Evolutionary conservation across 2,329 filamentous ascomycete species (phyloP).

Genomic region (Diaporthe vexans): DNA sequence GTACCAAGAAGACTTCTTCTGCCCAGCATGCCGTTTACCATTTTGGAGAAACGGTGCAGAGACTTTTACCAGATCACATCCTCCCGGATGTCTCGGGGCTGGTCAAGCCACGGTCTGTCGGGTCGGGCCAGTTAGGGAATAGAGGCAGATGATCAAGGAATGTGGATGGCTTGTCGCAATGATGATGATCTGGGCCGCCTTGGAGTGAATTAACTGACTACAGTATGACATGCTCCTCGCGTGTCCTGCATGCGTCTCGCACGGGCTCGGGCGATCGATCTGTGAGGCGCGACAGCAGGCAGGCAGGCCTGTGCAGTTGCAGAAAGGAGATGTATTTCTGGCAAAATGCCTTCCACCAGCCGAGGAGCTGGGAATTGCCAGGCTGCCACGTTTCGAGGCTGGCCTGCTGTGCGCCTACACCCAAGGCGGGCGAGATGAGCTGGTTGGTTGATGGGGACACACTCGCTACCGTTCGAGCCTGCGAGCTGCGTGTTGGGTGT

Average conservation of each 20-base stretch:
- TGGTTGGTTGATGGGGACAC: neutral
- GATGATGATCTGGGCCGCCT: constrained; percentile 5
- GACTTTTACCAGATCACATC: constrained; percentile 14
- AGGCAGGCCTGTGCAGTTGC: neutral
- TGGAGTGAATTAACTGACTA: neutral
- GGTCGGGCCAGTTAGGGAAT: constrained; percentile 12
- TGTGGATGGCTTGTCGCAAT: constrained; percentile 23
- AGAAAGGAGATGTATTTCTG: constrained; percentile 11
- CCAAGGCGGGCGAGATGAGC: neutral
- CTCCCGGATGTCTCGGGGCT: constrained; percentile 35
- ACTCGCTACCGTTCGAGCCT: constrained; percentile 19
- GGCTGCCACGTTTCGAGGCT: constrained; percentile 31
- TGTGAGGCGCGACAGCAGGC: constrained; percentile 1
- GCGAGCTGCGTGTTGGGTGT: constrained; percentile 18
- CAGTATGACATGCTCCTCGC: constrained; percentile 14
- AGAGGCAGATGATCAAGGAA: constrained; percentile 7
- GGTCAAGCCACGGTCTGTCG: constrained; percentile 25
- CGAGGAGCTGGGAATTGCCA: neutral
- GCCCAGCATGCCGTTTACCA: constrained; percentile 2
- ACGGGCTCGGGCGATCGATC: constrained; percentile 12
- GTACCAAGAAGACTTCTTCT: neutral
- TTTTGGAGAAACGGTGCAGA: constrained; percentile 8
- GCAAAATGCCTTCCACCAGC: neutral
- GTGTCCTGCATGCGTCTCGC: constrained; percentile 26
- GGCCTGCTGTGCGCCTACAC: constrained; percentile 17